phyloP scores from a whole-genome alignment of 2,329 filamentous ascomycete species.

The Colletotrichum gigasporum region DNA sequence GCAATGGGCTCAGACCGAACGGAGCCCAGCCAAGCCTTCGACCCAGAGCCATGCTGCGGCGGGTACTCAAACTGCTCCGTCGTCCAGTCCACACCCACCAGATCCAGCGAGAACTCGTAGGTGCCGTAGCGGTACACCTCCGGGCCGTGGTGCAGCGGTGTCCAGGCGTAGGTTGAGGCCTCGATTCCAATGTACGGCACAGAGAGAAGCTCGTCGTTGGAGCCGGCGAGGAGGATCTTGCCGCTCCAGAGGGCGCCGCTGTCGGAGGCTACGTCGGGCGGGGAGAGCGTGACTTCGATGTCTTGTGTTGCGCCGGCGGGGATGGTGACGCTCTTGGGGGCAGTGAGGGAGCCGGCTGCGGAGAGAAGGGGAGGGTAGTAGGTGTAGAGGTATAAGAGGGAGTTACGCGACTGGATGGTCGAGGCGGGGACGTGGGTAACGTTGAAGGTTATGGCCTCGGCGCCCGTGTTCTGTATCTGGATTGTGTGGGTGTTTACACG shows the following conservation, averaged over 20 bases:
- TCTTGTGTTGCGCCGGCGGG: conserved; percentile 4
- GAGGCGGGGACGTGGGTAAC: conserved; percentile 27
- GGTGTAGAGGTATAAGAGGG: conserved; percentile 19
- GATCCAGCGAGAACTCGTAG: conserved; percentile 33
- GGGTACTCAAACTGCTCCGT: conserved; percentile 32
- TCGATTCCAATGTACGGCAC: conserved; percentile 36
- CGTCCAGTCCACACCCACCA: conserved; percentile 32
- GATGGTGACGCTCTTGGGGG: conserved; percentile 3
- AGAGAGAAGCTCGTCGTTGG: conserved; percentile 30
- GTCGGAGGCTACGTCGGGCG: conserved; percentile 15
- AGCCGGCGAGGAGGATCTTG: conserved; percentile 33
- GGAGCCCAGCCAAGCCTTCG: conserved; percentile 26
- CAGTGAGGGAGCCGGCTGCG: conserved; percentile 7
- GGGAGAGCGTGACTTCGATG: conserved; percentile 16
- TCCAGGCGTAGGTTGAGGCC: conserved; percentile 36
- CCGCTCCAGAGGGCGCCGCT: conserved; percentile 36
- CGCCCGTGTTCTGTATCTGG: conserved; percentile 26
- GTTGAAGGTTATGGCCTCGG: conserved; percentile 24
- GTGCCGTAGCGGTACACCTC: conserved; percentile 33
- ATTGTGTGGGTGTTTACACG: conserved; percentile 30
- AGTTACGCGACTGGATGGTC: conserved; percentile 21
- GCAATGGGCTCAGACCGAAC: conserved; percentile 15
- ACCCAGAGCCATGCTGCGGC: conserved; percentile 10
- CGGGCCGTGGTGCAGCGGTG: conserved; percentile 29
- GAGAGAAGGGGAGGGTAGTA: conserved; percentile 30